Evolutionary conservation across 140 eudicot genomes (phyloP).

Genomic region (Stevia rebaudiana): DNA sequence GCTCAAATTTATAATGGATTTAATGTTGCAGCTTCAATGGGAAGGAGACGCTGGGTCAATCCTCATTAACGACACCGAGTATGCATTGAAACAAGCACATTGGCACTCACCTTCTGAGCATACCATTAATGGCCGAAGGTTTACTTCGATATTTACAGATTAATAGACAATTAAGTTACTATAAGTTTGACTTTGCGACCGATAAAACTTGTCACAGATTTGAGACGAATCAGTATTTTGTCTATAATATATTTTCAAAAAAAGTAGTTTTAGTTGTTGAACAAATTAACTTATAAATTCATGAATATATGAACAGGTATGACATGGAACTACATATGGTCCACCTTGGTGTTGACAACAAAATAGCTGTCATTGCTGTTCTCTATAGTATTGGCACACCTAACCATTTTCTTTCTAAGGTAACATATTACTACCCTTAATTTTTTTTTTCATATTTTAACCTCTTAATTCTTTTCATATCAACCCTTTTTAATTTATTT

Average conservation of each 20-base stretch:
- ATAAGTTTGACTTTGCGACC: too few species aligned
- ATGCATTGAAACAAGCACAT: constrained; percentile 41
- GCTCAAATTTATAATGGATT: not conserved
- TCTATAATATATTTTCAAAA: not conserved
- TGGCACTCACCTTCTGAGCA: constrained; percentile 77
- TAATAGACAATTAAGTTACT: too few species aligned
- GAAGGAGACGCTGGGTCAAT: constrained; percentile 47
- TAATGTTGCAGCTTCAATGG: constrained; percentile 41
- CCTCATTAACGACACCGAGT: constrained; percentile 32
- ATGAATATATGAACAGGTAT: constrained; percentile 43
- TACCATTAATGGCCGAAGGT: constrained; percentile 59
- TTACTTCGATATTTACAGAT: too few species aligned
- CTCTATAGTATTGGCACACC: constrained; percentile 53
- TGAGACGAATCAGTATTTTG: too few species aligned
- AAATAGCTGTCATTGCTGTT: constrained; percentile 49
- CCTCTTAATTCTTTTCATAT: not conserved
- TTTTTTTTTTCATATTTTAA: not conserved
- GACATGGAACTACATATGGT: constrained; percentile 64
- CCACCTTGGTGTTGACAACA: constrained; percentile 35
- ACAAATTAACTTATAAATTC: not conserved
- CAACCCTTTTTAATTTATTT: not conserved
- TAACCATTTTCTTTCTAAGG: constrained; percentile 50
- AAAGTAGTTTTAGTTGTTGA: constrained; percentile 5
- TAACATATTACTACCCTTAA: constrained; percentile 1
- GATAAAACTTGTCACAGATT: too few species aligned